Evolutionary conservation across 1,284 basidiomycete genomes (phyloP).

Genomic region (Cryptococcus sp.): DNA sequence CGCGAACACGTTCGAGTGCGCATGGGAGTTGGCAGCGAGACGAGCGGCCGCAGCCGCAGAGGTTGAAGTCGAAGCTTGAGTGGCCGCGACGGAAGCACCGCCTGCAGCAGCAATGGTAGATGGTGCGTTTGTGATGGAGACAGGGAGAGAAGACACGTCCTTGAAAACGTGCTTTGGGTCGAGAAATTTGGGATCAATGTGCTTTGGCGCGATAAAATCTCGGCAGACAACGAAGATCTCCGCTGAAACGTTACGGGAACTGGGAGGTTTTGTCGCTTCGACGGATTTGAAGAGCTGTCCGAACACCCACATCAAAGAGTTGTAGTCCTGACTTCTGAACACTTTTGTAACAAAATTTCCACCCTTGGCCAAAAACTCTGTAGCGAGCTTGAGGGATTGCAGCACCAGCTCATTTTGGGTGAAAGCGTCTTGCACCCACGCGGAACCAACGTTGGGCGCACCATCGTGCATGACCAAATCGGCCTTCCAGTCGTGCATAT

Average conservation of each 20-base stretch:
- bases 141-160: constrained; percentile 62
- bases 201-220: constrained; percentile 90
- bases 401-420: constrained; percentile 95
- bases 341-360: constrained; percentile 98
- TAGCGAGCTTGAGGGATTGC: constrained; percentile 92
- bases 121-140: constrained; percentile 36
- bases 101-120: constrained; percentile 16
- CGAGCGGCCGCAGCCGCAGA: constrained; percentile 43
- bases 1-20: constrained; percentile 87
- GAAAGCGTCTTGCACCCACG: constrained; percentile 99
- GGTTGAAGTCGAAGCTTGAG: constrained; percentile 31
- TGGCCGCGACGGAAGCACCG: constrained; percentile 20
- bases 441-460: constrained; percentile 98
- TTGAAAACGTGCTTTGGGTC: constrained; percentile 99
- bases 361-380: constrained; percentile 91
- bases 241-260: constrained; percentile 98
- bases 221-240: constrained; percentile 99
- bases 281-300: constrained; percentile 94
- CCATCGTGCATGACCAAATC: constrained; percentile 99
- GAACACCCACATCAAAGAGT: constrained; percentile 98
- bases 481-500: constrained; percentile 99
- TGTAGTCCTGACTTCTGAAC: constrained; percentile 98
- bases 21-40: constrained; percentile 41
- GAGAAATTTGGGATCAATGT: constrained; percentile 97
- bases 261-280: constrained; percentile 98